Evolutionary conservation across 2,329 filamentous ascomycete genomes (phyloP).

Genomic region (Claviceps humidiphila): DNA sequence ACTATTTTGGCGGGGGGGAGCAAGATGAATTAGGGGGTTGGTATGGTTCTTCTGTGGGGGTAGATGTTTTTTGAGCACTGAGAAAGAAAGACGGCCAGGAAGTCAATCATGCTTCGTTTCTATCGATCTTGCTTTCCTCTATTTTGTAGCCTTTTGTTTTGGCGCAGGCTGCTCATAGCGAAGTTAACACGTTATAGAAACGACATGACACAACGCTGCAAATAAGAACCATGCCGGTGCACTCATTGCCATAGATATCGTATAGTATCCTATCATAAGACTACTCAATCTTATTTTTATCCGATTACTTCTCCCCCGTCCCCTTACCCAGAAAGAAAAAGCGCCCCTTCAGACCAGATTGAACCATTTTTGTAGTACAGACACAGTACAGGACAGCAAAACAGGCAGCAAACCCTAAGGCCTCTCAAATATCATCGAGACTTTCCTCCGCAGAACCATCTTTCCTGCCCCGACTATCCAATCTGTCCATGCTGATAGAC

Average conservation of each 20-base stretch:
- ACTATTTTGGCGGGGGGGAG: constrained; percentile 50
- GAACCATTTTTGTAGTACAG: neutral
- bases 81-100: neutral
- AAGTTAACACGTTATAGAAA: neutral
- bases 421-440: constrained; percentile 43
- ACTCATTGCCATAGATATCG: constrained; percentile 6
- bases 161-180: neutral
- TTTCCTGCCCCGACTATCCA: constrained; percentile 48
- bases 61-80: constrained; percentile 52
- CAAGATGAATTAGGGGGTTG: constrained; percentile 61
- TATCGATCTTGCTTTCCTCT: neutral
- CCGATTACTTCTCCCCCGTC: neutral
- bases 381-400: neutral
- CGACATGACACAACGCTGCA: neutral
- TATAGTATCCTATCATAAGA: constrained; percentile 9
- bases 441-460: constrained; percentile 30
- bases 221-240: neutral
- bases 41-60: constrained; percentile 63
- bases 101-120: no score
- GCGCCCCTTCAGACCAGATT: neutral
- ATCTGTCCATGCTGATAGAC: constrained; percentile 42
- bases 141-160: neutral
- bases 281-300: neutral
- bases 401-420: neutral
- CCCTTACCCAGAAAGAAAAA: constrained; percentile 2